Evolutionary conservation across 768 basidiomycete species (phyloP), one percentile per base, ranked within the genome.

Genomic region (Leccinum barrowsii): DNA sequence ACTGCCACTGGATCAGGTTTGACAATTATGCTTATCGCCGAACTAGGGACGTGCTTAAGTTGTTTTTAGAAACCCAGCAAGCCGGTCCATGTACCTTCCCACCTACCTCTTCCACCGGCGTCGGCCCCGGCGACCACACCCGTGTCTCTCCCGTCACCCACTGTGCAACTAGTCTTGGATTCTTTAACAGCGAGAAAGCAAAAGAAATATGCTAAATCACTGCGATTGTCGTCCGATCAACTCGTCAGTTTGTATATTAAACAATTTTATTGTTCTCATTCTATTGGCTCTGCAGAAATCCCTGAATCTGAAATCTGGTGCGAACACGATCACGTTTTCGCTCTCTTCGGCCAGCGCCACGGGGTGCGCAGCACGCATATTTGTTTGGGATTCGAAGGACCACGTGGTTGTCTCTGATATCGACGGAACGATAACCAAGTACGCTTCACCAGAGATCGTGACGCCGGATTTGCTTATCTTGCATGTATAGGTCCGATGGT

Each of bases 381-480:
- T 99, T 64, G 80, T 98, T 22, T 98, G 94, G 95, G 92, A 98
- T 57, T 83, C 86, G n/a, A 86, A 86, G 2, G 94, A 97, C 67
- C 80, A 82, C 3, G 84, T 99, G 21, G 90, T 99, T 24, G 85
- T 99, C 42, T 97, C 94, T 44, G 97, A 99, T 68, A 98, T 99
- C 60, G 97, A 99, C 68, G 97, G 97, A 6, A 99, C 96, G 1
- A 99, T 99, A 69, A 99, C 97, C 8, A 98, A 98, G 94, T 96
- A 63, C 22, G 84, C 67, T 52, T 17, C 3, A 2, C 8, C 30
- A 7, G 19, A 7, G 17, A 17, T 32, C 4, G 40, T 50, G 7
- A 19, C 6, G 17, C 40, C 26, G 32, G 30, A 1, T 5, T 53
- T 42, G 24, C 12, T 67, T 15, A 60, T 44, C 2, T 44, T 19